Evolutionary conservation across 768 basidiomycete species (phyloP), one percentile per base, ranked within the genome.

Genomic region (Suillus spraguei): DNA sequence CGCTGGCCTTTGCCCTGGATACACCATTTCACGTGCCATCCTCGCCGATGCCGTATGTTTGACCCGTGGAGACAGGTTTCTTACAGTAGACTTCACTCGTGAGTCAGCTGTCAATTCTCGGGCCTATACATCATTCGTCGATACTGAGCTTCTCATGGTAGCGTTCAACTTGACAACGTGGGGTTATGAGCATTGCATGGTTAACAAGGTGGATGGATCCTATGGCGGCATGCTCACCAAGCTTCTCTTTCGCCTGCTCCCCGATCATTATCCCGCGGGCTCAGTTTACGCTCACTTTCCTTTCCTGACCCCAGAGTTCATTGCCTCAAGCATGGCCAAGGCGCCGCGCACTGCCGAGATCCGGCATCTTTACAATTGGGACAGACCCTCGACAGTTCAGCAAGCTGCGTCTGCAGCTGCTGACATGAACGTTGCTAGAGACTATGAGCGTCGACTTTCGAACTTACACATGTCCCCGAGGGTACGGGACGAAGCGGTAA

Each of bases 21-120:
- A 87, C 77, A 94, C 93, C 5, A 89, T 92, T 66, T 91, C 91
- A 8, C 82, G 93, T 50, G 90, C 91, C n/a, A 94, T 95, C 66
- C 79, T 95, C 16, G 81, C 87, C 13, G 91, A 93, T 71, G 92
- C 91, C 2, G 87, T 93, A 41, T 86, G 82, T 65, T 79, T 94
- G 63, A 85, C 84, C 36, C 85, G 92, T 38, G 92, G 93, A 8
- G 93, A 95, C 71, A 85, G 90, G 6, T 94, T 90, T 78, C 75
- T 91, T 66, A 93, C 92, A 1, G 81, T 82, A 10, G 91, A 93
- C 49, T 87, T 87, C 69, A 94, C 90, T 9, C 90, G 91, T 90
- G 67, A 24, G 89, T 78, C 32, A 35, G 46, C 7, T 16, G 35
- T 5, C 13, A 32, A 52, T 53, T 46, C 38, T 58, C 36, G 28